These are phyloP conservation scores for Talaromyces sp. DNA, from an alignment of 2,329 filamentous ascomycete species.

Conservation along the genomic window DNA sequence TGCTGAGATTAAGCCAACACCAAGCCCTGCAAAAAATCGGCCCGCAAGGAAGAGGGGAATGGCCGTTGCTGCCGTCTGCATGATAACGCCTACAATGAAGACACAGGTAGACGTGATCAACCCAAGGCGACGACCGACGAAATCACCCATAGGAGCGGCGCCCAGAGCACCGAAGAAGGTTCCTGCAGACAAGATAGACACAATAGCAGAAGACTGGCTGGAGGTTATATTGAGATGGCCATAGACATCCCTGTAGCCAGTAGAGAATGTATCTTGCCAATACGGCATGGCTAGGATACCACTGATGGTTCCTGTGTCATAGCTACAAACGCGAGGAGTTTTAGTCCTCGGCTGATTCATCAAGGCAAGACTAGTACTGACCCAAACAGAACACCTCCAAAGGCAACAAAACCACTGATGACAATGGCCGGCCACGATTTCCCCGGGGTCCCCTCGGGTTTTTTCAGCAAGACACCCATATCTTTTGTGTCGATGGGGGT, in stretches of 20 bases:
- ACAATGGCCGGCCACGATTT: conserved; percentile 13
- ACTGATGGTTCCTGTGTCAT: conserved; percentile 17
- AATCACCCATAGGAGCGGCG: conserved; percentile 68
- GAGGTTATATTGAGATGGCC: conserved; percentile 47
- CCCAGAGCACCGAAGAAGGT: conserved; percentile 71
- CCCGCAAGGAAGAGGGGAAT: conserved; percentile 56
- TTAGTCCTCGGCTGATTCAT: background rate
- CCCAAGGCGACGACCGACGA: conserved; percentile 65
- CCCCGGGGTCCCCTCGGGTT: conserved; percentile 7
- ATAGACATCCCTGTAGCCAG: conserved; percentile 13
- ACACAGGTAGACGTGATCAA: conserved; percentile 65
- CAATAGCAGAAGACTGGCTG: conserved; percentile 69
- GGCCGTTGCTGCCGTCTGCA: conserved; percentile 65
- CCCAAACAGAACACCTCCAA: conserved; percentile 12
- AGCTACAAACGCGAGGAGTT: background rate
- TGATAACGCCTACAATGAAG: conserved; percentile 65
- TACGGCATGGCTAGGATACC: conserved; percentile 7
- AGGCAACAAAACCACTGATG: conserved; percentile 10
- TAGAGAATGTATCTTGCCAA: conserved; percentile 6
- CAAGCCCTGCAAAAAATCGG: conserved; percentile 61
- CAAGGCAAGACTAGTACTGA: background rate
- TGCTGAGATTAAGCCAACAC: conserved; percentile 60
- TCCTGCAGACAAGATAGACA: conserved; percentile 78
- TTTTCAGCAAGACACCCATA: conserved; percentile 4
- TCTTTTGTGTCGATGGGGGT: no score